Conservation (phyloP, 129 eudicot species). For the Silybum marianum region DNA sequence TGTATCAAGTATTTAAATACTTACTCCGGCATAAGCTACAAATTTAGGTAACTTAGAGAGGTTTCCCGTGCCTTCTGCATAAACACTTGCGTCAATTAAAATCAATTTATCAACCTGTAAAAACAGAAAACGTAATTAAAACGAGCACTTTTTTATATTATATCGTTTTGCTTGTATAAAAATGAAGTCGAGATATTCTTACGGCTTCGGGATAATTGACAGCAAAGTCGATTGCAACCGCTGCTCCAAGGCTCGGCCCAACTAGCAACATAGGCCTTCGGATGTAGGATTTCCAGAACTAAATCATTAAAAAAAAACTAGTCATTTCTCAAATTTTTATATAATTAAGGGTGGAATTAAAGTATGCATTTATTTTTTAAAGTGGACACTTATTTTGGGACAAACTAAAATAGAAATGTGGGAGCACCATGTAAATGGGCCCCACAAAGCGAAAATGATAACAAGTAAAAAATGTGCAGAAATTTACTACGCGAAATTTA, state of each 20-base stretch:
- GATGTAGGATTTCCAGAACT: conserved; percentile 88
- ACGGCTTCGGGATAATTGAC: conserved; percentile 88
- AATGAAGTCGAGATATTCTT: conserved; percentile 12
- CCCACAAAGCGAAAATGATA: conserved; percentile 11
- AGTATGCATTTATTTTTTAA: background rate
- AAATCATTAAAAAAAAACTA: conserved; percentile 9
- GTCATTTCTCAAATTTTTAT: background rate
- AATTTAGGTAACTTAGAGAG: conserved; percentile 69
- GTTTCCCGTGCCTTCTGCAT: conserved; percentile 86
- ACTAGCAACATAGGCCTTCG: conserved; percentile 84
- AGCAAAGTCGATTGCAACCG: conserved; percentile 88
- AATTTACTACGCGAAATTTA: conserved; percentile 23
- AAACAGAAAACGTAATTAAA: background rate
- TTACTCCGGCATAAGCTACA: conserved; percentile 81
- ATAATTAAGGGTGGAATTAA: background rate
- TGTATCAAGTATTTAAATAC: conserved; percentile 32
- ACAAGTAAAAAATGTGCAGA: conserved; percentile 8
- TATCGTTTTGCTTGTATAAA: background rate
- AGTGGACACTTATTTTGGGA: background rate
- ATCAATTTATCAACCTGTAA: conserved; percentile 86
- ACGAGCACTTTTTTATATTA: background rate
- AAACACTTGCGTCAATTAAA: conserved; percentile 91
- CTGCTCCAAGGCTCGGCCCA: conserved; percentile 99
- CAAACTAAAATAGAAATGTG: background rate
- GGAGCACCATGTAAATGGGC: background rate